Evolutionary conservation across 805 yeast genomes (phyloP), one percentile per base, ranked within the genome.

Genomic region (Saccharomycopsis selenospora): DNA sequence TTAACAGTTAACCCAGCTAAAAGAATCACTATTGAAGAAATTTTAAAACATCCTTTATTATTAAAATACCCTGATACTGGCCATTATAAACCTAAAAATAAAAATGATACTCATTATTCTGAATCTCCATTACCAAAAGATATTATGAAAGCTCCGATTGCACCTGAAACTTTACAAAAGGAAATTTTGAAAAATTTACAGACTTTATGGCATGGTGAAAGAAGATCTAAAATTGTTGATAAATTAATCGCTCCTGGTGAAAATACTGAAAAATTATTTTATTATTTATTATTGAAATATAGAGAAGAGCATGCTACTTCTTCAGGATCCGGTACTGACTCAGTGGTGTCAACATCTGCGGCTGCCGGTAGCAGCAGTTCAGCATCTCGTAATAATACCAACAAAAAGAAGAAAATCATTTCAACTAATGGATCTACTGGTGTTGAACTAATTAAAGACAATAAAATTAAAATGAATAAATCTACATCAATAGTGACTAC

Each of bases 131-230:
- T 71, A 28, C 60, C 66, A 18, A 67, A 61, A 30, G 61, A 64
- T 20, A 64, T 61, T 14, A 57, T 54, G 48, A 45, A 57, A 40
- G 45, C 49, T 23, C 53, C 29, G 43, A 55, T 46, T 6, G 56
- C 66, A 8, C 57, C 62, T 36, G 68, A 66, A n/a, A 80, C 78
- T 45, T 76, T 85, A 51, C 95, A 88, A 61, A 68, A 69, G 48
- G 90, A 84, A 59, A 82, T 88, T 48, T 69, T 87, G 59, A 80
- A 84, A 57, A 85, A 84, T 59, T 67, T 87, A 53, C 82, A 83
- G 40, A 85, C 85, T 5, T 67, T 87, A 53, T 87, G 93, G 77
- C 95, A 85, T 61, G 91, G 90, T 48, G 85, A 82, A 54, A 72
- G 75, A 41, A 73, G 75, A 46, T 64, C 71, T 3, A 67, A 70